Evolutionary conservation across 768 basidiomycete species (phyloP).

Genomic region (Russula sp.): DNA sequence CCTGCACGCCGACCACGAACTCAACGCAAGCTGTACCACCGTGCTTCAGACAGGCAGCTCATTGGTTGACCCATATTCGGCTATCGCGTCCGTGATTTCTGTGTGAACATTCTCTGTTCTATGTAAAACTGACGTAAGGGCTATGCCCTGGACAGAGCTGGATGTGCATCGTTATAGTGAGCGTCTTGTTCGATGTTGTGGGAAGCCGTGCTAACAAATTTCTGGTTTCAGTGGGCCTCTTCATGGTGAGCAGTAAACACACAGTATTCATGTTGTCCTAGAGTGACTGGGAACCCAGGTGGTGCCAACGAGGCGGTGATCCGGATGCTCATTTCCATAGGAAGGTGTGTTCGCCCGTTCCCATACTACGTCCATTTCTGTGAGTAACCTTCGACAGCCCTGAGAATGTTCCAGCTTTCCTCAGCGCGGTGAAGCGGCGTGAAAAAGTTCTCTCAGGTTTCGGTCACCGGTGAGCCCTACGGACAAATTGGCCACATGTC

Average conservation of each 20-base stretch:
- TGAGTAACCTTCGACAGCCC: conserved; percentile 39
- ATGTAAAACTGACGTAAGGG: background rate
- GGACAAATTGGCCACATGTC: background rate
- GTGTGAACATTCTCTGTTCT: background rate
- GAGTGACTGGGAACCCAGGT: conserved; percentile 33
- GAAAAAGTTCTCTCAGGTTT: conserved; percentile 89
- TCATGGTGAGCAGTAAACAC: conserved; percentile 41
- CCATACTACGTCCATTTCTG: background rate
- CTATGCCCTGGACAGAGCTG: conserved; percentile 43
- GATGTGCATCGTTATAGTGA: conserved; percentile 83
- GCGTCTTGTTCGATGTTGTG: conserved; percentile 27
- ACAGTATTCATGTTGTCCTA: background rate
- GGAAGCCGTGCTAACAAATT: background rate
- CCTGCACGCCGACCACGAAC: conserved; percentile 84
- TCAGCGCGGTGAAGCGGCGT: conserved; percentile 80
- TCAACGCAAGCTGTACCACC: conserved; percentile 81
- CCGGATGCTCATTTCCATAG: conserved; percentile 86
- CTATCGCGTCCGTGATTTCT: conserved; percentile 53
- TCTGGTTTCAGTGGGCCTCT: conserved; percentile 49
- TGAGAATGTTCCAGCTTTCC: conserved; percentile 75
- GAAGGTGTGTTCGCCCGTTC: conserved; percentile 43
- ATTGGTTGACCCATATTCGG: conserved; percentile 85
- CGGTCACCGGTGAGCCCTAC: conserved; percentile 59
- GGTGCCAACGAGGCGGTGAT: conserved; percentile 94
- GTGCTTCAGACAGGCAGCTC: conserved; percentile 86